These are phyloP conservation scores for Chenopodium formosanum DNA, from an alignment of 148 eudicot genomes.

Conservation along the genomic window DNA sequence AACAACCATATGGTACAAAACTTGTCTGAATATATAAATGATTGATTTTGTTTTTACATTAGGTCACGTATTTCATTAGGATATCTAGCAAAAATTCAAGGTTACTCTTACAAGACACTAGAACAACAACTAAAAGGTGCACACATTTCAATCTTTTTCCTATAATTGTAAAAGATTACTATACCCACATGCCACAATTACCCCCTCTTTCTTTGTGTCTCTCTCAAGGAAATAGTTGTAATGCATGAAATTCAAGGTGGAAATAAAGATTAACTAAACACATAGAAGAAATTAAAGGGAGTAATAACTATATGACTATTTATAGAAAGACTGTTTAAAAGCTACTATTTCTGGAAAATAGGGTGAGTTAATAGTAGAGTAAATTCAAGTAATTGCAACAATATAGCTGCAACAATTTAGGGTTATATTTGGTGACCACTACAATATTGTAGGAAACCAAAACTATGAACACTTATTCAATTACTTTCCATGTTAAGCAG, in stretches of 20 bases:
- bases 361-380: neutral
- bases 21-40: neutral
- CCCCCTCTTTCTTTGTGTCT: neutral
- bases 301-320: slow-evolving; percentile 20
- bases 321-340: slow-evolving; percentile 17
- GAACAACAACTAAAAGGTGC: neutral
- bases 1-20: neutral
- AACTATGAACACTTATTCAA: slow-evolving; percentile 8
- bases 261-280: slow-evolving; percentile 17
- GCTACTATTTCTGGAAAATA: neutral
- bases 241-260: slow-evolving; percentile 11
- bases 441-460: neutral
- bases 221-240: slow-evolving; percentile 12
- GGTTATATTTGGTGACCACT: slow-evolving; percentile 18
- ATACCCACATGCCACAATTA: neutral
- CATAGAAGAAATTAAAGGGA: neutral
- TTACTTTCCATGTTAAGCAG: neutral
- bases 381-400: slow-evolving; percentile 27
- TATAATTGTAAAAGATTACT: neutral
- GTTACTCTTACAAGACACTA: neutral
- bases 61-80: neutral
- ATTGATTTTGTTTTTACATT: slow-evolving; percentile 21
- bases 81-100: slow-evolving; percentile 18
- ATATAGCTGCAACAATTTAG: neutral
- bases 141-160: slow-evolving; percentile 22